Evolutionary conservation across 139 green algal genomes (phyloP), one percentile per base, ranked within the genome.

Genomic region (Desmodesmus armatus): DNA sequence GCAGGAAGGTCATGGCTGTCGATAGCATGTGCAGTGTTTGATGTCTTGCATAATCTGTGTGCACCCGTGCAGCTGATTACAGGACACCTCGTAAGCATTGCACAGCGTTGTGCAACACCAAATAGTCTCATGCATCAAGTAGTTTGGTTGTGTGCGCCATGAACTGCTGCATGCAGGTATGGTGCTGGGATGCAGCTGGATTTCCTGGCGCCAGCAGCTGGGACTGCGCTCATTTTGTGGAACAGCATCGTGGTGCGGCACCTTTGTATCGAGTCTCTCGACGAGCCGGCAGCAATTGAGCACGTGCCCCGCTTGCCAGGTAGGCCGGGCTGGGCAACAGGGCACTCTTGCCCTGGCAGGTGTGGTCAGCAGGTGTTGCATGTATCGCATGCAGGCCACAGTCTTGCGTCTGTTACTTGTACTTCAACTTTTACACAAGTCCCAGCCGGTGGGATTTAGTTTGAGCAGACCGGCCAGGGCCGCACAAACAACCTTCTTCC

Each of bases 241-340:
- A 25, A 80, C 73, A 51, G 31, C 5, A 27, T 80, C n/a, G 49
- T 80, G 0, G 17, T 80, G 5, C 31, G 33, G 19, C 33, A 19
- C 15, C 47, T 11, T 4, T 80, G 73, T 60, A 41, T 80, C 49
- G n/a, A n/a, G n/a, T n/a, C n/a, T n/a, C n/a, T n/a, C n/a, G n/a
- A n/a, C n/a, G n/a, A n/a, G n/a, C n/a, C n/a, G 51, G 47, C 73
- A 80, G 47, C 73, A 67, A 3, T 21, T 3, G 49, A 43, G 73
- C 66, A 49, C 73, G n/a, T n/a, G 49, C 73, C 73, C 44, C 33
- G 73, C 4, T 29, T 80, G 35, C 73, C 73, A 80, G 73, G 73
- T 44, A 41, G 27, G 60, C n/a, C 35, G 27, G 19, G 6, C 17
- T 23, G 25, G 17, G 3, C 55, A 65, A 27, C 55, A 65, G 55